phyloP scores from a whole-genome alignment of 441 rosid genomes.

The Erysimum cheiri region DNA sequence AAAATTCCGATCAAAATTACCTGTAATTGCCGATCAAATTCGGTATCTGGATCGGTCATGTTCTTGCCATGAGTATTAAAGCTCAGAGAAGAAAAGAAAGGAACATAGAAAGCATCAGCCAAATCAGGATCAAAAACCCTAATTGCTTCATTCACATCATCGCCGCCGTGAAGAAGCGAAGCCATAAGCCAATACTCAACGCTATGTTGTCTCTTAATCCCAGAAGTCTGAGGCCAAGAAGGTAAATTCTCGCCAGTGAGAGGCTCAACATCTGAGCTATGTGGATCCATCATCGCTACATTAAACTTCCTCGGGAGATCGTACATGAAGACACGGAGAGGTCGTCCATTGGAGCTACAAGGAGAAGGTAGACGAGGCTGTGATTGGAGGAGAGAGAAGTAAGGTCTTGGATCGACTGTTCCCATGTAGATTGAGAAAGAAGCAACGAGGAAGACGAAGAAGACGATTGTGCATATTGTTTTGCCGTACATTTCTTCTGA shows the following conservation, averaged over 20 bases:
- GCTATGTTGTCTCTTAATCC: conserved; percentile 81
- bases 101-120: conserved; percentile 88
- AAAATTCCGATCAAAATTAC: conserved; percentile 40
- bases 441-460: conserved; percentile 62
- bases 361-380: conserved; percentile 36
- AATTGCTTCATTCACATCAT: conserved; percentile 62
- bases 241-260: conserved; percentile 69
- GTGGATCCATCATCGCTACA: conserved; percentile 74
- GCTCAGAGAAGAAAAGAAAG: conserved; percentile 91
- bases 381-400: conserved; percentile 59
- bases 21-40: conserved; percentile 84
- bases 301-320: conserved; percentile 87
- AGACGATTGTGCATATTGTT: conserved; percentile 52
- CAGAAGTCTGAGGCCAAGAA: conserved; percentile 69
- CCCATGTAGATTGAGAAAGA: conserved; percentile 76
- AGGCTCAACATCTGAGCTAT: conserved; percentile 53
- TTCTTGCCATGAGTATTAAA: conserved; percentile 85
- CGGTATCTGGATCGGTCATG: conserved; percentile 92
- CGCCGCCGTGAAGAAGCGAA: conserved; percentile 65
- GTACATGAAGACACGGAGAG: conserved; percentile 87
- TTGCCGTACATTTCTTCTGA: conserved; percentile 66
- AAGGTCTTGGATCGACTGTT: conserved; percentile 67
- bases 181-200: conserved; percentile 98
- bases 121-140: conserved; percentile 91
- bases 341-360: conserved; percentile 44